A percentile compares a stretch with the other conserved stretches of the same genome.
Conservation (phyloP, 768 basidiomycete species). For the Polyporus arcularius region DNA sequence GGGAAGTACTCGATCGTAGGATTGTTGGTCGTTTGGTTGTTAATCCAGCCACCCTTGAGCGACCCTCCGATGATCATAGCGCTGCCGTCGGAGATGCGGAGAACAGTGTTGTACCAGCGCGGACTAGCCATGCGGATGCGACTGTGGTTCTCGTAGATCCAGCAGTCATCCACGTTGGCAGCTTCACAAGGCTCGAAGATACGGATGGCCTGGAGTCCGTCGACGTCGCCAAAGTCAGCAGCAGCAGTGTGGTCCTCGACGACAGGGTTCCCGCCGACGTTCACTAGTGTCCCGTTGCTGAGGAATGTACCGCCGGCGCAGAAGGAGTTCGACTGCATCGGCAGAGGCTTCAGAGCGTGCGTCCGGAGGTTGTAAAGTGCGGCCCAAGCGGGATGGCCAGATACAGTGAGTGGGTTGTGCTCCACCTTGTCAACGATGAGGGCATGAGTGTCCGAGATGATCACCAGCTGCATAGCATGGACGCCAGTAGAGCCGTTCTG, state of each 20-base stretch:
- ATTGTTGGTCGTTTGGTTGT: slow-evolving; percentile 78
- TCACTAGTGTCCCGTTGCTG: slow-evolving; percentile 74
- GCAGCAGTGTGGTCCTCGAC: slow-evolving; percentile 62
- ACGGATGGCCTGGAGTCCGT: slow-evolving; percentile 75
- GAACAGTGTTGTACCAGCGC: slow-evolving; percentile 78
- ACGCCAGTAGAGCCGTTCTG: slow-evolving; percentile 76
- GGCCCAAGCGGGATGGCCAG: slow-evolving; percentile 81
- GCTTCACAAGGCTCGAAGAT: slow-evolving; percentile 68
- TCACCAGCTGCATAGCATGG: slow-evolving; percentile 72
- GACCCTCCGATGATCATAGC: slow-evolving; percentile 84
- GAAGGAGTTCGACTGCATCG: slow-evolving; percentile 79
- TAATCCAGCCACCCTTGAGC: slow-evolving; percentile 83
- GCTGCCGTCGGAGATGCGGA: slow-evolving; percentile 75
- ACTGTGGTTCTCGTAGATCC: slow-evolving; percentile 64
- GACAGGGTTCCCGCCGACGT: slow-evolving; percentile 82
- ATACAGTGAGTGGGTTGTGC: slow-evolving; percentile 74
- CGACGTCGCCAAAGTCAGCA: slow-evolving; percentile 73
- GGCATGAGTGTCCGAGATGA: slow-evolving; percentile 70
- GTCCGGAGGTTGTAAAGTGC: slow-evolving; percentile 71
- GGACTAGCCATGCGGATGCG: slow-evolving; percentile 72
- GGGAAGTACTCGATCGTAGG: slow-evolving; percentile 84
- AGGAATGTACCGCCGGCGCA: slow-evolving; percentile 83
- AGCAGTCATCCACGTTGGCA: slow-evolving; percentile 49
- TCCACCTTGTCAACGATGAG: slow-evolving; percentile 84
- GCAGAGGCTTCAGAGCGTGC: slow-evolving; percentile 59